A percentile compares a stretch with the other conserved stretches of the same genome.
Conservation (phyloP, 192 early-diverging fungal genomes). For the Mycoemilia scoparia region DNA sequence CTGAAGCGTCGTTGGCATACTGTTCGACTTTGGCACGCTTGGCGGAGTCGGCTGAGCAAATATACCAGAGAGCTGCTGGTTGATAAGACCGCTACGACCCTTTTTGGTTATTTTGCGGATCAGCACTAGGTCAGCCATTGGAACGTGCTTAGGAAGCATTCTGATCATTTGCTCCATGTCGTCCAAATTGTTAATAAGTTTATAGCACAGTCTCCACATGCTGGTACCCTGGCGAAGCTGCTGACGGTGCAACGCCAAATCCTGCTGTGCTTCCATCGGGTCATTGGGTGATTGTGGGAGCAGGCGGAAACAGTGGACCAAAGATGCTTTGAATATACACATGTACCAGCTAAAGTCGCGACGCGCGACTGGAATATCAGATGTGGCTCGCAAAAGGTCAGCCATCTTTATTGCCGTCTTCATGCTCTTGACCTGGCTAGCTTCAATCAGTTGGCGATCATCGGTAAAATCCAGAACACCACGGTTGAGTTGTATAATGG, state of each 20-base stretch:
- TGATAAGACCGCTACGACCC: constrained; percentile 27
- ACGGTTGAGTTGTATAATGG: constrained; percentile 29
- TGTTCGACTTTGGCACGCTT: background rate
- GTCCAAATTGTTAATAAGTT: constrained; percentile 24
- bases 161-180: constrained; percentile 34
- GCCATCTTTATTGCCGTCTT: constrained; percentile 25
- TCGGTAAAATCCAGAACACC: constrained; percentile 28
- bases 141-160: constrained; percentile 27
- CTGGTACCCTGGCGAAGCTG: constrained; percentile 25
- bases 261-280: constrained; percentile 24
- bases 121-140: constrained; percentile 18
- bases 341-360: constrained; percentile 34
- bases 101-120: constrained; percentile 22
- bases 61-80: constrained; percentile 32
- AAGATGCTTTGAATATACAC: constrained; percentile 28
- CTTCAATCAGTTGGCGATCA: constrained; percentile 17
- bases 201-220: constrained; percentile 28
- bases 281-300: constrained; percentile 20
- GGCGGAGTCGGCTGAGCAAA: background rate
- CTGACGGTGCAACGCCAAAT: constrained; percentile 24
- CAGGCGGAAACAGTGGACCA: constrained; percentile 24
- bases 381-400: constrained; percentile 23
- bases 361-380: constrained; percentile 18
- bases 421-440: constrained; percentile 28
- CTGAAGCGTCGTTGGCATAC: background rate